Base-by-base conservation (phyloP, 345 rosid genomes). In the Boechera stricta region DNA sequence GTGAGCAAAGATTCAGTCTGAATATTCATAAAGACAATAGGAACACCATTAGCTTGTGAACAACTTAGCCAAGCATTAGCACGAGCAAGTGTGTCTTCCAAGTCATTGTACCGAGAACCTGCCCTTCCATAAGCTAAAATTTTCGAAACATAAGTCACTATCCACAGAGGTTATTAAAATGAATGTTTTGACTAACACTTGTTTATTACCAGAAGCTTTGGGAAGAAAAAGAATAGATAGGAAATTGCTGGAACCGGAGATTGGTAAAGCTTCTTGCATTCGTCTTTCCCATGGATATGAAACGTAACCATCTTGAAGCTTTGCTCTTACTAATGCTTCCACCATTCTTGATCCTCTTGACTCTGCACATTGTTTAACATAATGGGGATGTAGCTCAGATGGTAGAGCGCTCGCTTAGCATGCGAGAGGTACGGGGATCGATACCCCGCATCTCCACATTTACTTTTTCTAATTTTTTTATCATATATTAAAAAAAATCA, bases 71-170 rank as follows among this genome's bases (percentile, higher is more conserved):
- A 95, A 6, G 91, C 85, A 70, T 92, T 87, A 10, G 98, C 99
- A 47, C 98, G 86, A 42, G 99, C 91, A 55, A 95, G 91, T n/a
- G 99, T 95, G 80, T 95, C 98, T 76, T 92, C 99, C 82, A 91
- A 77, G 73, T 92, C 98, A 16, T 91, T 92, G 82, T 92, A 95
- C 31, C 91, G 85, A 11, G 99, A 90, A 48, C 90, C 89, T 24
- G 82, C 80, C 36, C 75, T 80, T 77, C 92, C 98, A 0, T 94
- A 86, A 49, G 86, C 94, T 79, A 42, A 3, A 21, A 3, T 48
- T 31, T 45, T 29, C 6, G 1, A 26, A 18, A 21, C 24, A 21
- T 21, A 21, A 21, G 24, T 21, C 24, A 21, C 24, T 21, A 21
- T 21, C 24, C 24, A 21, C 24, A 21, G 18, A 55, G 7, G 26